phyloP scores from a whole-genome alignment of 2,329 filamentous ascomycete genomes.

The Aureobasidium mangrovei region DNA sequence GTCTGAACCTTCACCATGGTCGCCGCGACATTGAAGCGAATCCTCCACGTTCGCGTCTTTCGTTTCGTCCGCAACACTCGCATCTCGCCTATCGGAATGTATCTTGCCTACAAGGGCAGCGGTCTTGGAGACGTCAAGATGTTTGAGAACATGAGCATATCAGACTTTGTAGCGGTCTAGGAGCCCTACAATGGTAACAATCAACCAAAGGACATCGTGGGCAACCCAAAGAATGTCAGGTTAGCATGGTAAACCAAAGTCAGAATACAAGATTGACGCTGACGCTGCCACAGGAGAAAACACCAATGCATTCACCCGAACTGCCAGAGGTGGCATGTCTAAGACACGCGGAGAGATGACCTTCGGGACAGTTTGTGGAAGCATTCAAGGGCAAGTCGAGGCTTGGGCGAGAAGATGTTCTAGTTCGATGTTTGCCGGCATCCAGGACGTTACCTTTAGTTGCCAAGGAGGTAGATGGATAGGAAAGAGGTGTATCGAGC shows the following conservation, averaged over 20 bases:
- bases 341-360: not conserved
- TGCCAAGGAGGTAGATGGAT: too few species aligned
- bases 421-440: too few species aligned
- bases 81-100: constrained; percentile 17
- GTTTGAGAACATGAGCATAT: constrained; percentile 16
- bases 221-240: constrained; percentile 8
- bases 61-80: constrained; percentile 14
- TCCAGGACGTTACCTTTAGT: too few species aligned
- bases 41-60: not conserved
- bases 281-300: constrained; percentile 1
- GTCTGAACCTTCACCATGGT: constrained; percentile 1
- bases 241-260: not conserved
- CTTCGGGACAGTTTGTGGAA: not conserved
- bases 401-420: too few species aligned
- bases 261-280: not conserved
- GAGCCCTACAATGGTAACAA: constrained; percentile 16
- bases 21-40: constrained; percentile 1
- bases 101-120: constrained; percentile 16
- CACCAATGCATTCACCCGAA: constrained; percentile 11
- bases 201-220: not conserved
- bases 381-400: not conserved
- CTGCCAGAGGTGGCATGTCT: constrained; percentile 8
- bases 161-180: constrained; percentile 17
- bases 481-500: too few species aligned
- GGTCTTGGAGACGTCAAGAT: constrained; percentile 15